phyloP scores from a whole-genome alignment of 1,284 basidiomycete genomes.

The Cystobasidium slooffiae region DNA sequence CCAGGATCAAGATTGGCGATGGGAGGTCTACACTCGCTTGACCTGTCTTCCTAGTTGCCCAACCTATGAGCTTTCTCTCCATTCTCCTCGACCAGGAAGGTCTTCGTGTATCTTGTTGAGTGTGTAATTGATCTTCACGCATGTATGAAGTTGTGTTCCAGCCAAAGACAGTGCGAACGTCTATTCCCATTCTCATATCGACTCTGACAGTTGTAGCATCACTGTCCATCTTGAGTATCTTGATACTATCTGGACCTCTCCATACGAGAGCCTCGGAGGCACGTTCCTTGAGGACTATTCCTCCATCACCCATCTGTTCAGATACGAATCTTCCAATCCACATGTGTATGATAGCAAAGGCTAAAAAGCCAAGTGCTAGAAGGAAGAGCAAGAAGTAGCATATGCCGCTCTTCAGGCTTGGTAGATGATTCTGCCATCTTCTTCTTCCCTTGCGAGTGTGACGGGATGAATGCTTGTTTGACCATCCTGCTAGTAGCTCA shows the following conservation, averaged over 20 bases:
- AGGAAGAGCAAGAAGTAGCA: constrained; percentile 43
- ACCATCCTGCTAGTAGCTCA: constrained; percentile 21
- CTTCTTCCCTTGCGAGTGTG: not conserved
- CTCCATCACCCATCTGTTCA: constrained; percentile 46
- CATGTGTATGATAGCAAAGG: constrained; percentile 46
- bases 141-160: constrained; percentile 46
- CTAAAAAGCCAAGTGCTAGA: constrained; percentile 40
- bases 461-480: not conserved
- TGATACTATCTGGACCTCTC: constrained; percentile 47
- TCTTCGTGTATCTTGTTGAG: not conserved
- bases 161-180: constrained; percentile 47
- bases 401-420: constrained; percentile 5
- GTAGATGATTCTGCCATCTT: constrained; percentile 4
- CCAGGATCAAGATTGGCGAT: constrained; percentile 35
- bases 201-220: constrained; percentile 43
- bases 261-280: constrained; percentile 46
- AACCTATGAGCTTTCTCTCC: constrained; percentile 46
- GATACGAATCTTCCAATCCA: constrained; percentile 50
- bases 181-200: constrained; percentile 47
- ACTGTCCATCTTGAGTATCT: constrained; percentile 34
- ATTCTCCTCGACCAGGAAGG: constrained; percentile 20
- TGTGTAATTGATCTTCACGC: not conserved
- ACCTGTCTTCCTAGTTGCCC: constrained; percentile 44
- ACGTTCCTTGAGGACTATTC: constrained; percentile 41
- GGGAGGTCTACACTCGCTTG: constrained; percentile 44